These are phyloP conservation scores for Nephromyces sp. DNA, from an alignment of 169 alveolate genomes.

Conservation along the genomic window DNA sequence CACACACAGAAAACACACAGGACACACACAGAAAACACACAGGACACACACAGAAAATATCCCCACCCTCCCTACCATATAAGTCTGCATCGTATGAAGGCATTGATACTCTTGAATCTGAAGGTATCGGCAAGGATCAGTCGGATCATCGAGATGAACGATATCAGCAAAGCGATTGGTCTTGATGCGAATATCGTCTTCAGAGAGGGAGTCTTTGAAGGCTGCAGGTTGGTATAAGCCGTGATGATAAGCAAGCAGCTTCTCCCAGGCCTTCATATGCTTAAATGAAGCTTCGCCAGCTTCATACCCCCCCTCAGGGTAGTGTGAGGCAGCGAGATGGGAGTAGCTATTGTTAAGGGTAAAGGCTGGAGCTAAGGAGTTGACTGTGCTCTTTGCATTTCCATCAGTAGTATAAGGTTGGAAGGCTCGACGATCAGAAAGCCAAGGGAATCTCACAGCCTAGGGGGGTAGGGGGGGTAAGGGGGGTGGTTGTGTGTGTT, in stretches of 20 bases:
- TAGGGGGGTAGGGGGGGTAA: not conserved
- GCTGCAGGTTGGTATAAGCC: constrained; percentile 39
- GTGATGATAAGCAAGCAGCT: constrained; percentile 39
- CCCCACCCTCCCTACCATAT: too few species aligned
- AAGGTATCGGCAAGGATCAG: constrained; percentile 62
- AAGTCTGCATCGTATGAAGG: constrained; percentile 43
- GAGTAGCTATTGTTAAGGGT: not conserved
- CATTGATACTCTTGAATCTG: constrained; percentile 61
- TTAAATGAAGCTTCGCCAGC: constrained; percentile 28
- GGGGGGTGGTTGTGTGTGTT: too few species aligned
- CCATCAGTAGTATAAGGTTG: not conserved
- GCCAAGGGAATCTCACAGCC: not conserved
- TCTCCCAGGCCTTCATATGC: constrained; percentile 43
- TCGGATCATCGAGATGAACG: constrained; percentile 61
- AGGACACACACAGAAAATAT: too few species aligned
- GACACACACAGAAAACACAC: too few species aligned
- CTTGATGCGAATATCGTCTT: constrained; percentile 36
- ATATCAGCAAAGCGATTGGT: constrained; percentile 41
- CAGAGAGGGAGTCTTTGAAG: constrained; percentile 27
- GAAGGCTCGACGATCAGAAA: not conserved
- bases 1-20: too few species aligned
- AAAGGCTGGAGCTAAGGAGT: not conserved
- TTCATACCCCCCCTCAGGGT: constrained; percentile 4
- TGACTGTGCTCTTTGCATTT: not conserved
- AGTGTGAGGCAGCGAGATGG: not conserved